Conservation (phyloP, 2,329 filamentous ascomycete genomes). For the Dactylellina leptospora region DNA sequence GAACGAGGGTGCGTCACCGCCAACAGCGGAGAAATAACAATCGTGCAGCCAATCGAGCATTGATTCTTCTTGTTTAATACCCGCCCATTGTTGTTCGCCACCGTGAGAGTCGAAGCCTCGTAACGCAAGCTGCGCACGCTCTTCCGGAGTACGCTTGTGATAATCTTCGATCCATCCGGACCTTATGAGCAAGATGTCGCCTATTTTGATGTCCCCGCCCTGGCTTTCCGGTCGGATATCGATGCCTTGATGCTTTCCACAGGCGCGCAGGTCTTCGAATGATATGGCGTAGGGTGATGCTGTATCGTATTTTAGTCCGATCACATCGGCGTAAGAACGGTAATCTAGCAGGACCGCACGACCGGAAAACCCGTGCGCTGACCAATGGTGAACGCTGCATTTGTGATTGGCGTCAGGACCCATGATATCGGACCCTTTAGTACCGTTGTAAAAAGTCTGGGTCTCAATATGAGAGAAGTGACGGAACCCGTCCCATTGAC, state of each 20-base stretch:
- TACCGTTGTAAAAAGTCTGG: constrained; percentile 60
- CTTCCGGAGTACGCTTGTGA: constrained; percentile 61
- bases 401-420: constrained; percentile 24
- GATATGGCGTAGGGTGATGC: constrained; percentile 67
- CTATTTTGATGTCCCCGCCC: constrained; percentile 58
- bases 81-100: constrained; percentile 63
- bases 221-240: constrained; percentile 67
- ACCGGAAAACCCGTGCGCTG: constrained; percentile 63
- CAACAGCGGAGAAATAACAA: constrained; percentile 72
- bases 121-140: constrained; percentile 35
- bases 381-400: constrained; percentile 50
- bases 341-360: constrained; percentile 69
- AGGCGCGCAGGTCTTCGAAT: constrained; percentile 67
- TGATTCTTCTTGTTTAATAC: constrained; percentile 66
- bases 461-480: constrained; percentile 64
- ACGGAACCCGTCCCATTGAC: constrained; percentile 68
- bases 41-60: constrained; percentile 75
- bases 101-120: constrained; percentile 56
- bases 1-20: constrained; percentile 71
- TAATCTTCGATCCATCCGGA: constrained; percentile 71
- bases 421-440: constrained; percentile 57
- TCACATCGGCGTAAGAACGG: constrained; percentile 64
- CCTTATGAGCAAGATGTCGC: constrained; percentile 73
- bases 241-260: constrained; percentile 69
- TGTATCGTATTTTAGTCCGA: constrained; percentile 65